Conservation (phyloP, 495 filamentous ascomycete species). For the Podospora fimiseda region DNA sequence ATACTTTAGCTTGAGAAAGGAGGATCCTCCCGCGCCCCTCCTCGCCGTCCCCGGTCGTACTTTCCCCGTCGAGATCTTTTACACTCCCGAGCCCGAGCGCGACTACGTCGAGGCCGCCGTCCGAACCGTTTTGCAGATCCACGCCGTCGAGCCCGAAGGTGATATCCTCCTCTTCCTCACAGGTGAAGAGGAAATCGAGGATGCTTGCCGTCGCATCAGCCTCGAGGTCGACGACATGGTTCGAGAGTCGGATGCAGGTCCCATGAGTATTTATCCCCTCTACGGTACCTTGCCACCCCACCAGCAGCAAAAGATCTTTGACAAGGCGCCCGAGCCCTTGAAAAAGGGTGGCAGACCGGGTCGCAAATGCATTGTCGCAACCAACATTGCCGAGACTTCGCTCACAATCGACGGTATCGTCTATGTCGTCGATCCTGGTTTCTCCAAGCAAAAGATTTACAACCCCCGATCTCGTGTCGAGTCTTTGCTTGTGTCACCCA, state of each 20-base stretch:
- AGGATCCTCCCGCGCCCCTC: constrained; percentile 56
- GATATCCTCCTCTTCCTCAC: constrained; percentile 96
- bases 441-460: constrained; percentile 99
- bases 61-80: constrained; percentile 96
- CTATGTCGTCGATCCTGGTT: constrained; percentile 96
- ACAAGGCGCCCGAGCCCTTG: constrained; percentile 68
- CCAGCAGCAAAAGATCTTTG: constrained; percentile 94
- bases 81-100: constrained; percentile 90
- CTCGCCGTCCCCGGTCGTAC: constrained; percentile 94
- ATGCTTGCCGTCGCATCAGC: constrained; percentile 83
- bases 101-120: constrained; percentile 96
- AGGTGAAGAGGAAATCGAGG: constrained; percentile 98
- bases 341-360: constrained; percentile 75
- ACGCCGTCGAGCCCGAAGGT: constrained; percentile 84
- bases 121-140: constrained; percentile 92
- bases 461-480: constrained; percentile 95
- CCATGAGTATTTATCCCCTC: constrained; percentile 82
- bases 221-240: constrained; percentile 88
- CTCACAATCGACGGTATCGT: constrained; percentile 99
- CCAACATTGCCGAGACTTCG: constrained; percentile 96
- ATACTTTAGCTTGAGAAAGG: constrained; percentile 72
- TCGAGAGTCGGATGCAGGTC: constrained; percentile 83
- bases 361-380: constrained; percentile 91
- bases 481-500: constrained; percentile 89
- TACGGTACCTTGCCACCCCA: constrained; percentile 89